Percentiles rank a stretch among this genome's conserved stretches.
These are phyloP conservation scores for Phytomonas francai DNA, from an alignment of 208 protist genomes.

Conservation along the genomic window DNA sequence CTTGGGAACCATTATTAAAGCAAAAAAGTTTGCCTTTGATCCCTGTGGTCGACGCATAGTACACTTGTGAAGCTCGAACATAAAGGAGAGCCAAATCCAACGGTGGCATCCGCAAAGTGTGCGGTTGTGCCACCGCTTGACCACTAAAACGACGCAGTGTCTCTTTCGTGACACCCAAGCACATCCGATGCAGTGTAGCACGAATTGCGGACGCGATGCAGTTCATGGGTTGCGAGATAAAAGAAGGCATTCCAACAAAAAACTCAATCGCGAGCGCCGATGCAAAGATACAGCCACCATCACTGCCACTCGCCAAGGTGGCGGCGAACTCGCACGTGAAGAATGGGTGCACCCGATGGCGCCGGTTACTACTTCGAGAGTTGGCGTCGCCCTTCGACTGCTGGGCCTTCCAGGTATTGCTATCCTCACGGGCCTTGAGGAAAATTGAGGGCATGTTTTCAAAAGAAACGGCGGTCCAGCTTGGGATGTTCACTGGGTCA, in stretches of 20 bases:
- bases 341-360: constrained; percentile 28
- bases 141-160: not conserved
- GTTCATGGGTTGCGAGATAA: constrained; percentile 33
- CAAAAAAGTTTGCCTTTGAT: constrained; percentile 44
- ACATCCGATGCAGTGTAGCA: constrained; percentile 51
- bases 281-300: constrained; percentile 28
- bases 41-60: constrained; percentile 37
- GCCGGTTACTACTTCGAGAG: constrained; percentile 11
- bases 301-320: constrained; percentile 26
- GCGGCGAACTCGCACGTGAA: constrained; percentile 56
- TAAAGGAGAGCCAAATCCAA: constrained; percentile 50
- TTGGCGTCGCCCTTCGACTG: constrained; percentile 8
- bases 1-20: constrained; percentile 11
- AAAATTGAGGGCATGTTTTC: constrained; percentile 54
- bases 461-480: constrained; percentile 33
- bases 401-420: constrained; percentile 10
- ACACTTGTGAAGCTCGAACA: constrained; percentile 45
- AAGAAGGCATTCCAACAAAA: constrained; percentile 42
- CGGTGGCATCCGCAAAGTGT: constrained; percentile 25
- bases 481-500: constrained; percentile 7
- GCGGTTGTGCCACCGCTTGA: not conserved
- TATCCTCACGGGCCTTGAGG: constrained; percentile 38
- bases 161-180: constrained; percentile 11
- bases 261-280: constrained; percentile 44
- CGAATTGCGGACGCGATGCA: constrained; percentile 33